Evolutionary conservation across 1,139 yeast genomes (phyloP).

Genomic region (Candida tunisiensis): DNA sequence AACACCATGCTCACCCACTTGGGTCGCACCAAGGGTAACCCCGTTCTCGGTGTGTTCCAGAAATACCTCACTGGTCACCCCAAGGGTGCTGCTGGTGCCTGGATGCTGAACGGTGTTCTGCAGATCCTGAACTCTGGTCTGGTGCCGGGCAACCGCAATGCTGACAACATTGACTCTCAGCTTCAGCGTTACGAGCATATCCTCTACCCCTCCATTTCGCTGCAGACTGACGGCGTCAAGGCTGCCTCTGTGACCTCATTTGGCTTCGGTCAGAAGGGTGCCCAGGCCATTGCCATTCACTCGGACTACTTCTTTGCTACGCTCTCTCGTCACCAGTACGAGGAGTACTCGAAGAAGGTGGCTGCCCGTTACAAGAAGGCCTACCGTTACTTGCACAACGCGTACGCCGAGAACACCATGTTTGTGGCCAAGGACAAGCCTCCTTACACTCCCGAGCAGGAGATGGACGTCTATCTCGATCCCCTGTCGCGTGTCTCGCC

Average conservation of each 20-base stretch:
- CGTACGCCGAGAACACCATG: slow-evolving; percentile 80
- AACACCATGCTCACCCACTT: slow-evolving; percentile 86
- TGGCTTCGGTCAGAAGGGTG: slow-evolving; percentile 99
- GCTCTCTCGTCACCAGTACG: slow-evolving; percentile 52
- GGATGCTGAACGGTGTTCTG: slow-evolving; percentile 98
- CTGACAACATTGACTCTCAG: slow-evolving; percentile 80
- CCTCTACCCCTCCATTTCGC: slow-evolving; percentile 83
- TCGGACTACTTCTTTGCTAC: slow-evolving; percentile 87
- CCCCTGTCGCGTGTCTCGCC: slow-evolving; percentile 74
- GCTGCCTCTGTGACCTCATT: slow-evolving; percentile 95
- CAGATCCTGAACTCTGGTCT: slow-evolving; percentile 86
- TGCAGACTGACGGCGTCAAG: slow-evolving; percentile 92
- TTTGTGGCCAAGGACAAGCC: slow-evolving; percentile 88
- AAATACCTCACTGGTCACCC: slow-evolving; percentile 99
- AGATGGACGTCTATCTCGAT: slow-evolving; percentile 80
- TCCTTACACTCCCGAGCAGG: slow-evolving; percentile 80
- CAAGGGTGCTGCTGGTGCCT: slow-evolving; percentile 99
- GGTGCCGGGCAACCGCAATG: slow-evolving; percentile 98
- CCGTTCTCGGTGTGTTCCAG: slow-evolving; percentile 96
- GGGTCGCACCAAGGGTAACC: slow-evolving; percentile 96
- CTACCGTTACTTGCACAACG: slow-evolving; percentile 92
- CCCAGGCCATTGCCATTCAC: slow-evolving; percentile 81
- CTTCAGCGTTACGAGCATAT: slow-evolving; percentile 77
- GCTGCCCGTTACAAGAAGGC: slow-evolving; percentile 73
- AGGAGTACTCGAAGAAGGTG: slow-evolving; percentile 55